These are phyloP conservation scores for Quercus aquifolioides DNA, from an alignment of 306 rosid species.

Conservation along the genomic window DNA sequence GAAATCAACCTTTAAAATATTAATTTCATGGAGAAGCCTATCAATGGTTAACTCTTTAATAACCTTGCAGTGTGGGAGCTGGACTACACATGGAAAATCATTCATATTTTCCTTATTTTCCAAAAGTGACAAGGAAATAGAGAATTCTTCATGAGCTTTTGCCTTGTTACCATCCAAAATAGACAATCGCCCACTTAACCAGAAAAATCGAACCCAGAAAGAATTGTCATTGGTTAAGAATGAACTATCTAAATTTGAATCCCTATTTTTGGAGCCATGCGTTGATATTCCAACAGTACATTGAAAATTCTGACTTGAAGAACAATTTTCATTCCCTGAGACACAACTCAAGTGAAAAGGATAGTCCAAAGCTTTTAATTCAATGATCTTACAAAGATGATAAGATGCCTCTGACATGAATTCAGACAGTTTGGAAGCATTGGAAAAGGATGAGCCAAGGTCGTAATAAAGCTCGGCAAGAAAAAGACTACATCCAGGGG, in stretches of 20 bases:
- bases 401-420: conserved; percentile 77
- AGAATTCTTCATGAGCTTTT: conserved; percentile 76
- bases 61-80: conserved; percentile 70
- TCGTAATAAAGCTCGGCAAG: conserved; percentile 88
- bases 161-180: conserved; percentile 68
- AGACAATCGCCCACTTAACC: conserved; percentile 93
- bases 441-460: conserved; percentile 57
- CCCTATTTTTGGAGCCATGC: conserved; percentile 24
- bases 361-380: conserved; percentile 75
- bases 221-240: conserved; percentile 44
- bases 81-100: conserved; percentile 41
- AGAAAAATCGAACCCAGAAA: conserved; percentile 84
- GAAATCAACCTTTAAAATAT: conserved; percentile 72
- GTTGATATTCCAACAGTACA: conserved; percentile 34
- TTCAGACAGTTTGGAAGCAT: conserved; percentile 57
- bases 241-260: conserved; percentile 34
- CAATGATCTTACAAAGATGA: conserved; percentile 91
- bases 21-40: conserved; percentile 77
- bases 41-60: conserved; percentile 67
- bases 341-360: conserved; percentile 47
- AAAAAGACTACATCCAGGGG: conserved; percentile 72
- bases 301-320: conserved; percentile 33
- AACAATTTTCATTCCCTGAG: conserved; percentile 33
- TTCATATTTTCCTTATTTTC: conserved; percentile 34
- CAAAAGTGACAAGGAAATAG: conserved; percentile 68